These are phyloP conservation scores for Bromus sterilis DNA, from an alignment of 176 grass and related monocot genomes.

Conservation along the genomic window DNA sequence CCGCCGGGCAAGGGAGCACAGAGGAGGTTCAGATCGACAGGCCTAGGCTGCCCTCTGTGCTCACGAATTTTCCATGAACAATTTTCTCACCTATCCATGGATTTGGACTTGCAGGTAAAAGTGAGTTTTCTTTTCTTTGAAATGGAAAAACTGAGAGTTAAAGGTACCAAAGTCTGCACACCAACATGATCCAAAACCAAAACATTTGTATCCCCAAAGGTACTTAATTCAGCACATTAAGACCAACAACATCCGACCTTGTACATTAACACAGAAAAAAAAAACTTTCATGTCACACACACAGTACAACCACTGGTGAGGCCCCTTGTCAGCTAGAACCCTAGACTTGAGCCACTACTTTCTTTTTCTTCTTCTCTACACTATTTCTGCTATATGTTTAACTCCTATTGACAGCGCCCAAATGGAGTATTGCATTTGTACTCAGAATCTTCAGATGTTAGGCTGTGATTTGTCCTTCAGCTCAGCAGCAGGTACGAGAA, in stretches of 20 bases:
- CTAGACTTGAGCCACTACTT: neutral
- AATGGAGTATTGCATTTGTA: neutral
- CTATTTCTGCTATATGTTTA: conserved; percentile 19
- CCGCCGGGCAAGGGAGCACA: too few relatives aligned
- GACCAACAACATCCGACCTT: neutral
- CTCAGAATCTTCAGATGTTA: neutral
- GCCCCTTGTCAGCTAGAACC: conserved; percentile 1
- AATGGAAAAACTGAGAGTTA: neutral
- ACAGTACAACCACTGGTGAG: neutral
- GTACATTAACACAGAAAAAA: neutral
- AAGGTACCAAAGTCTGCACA: neutral
- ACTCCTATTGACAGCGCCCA: conserved; percentile 6
- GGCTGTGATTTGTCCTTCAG: conserved; percentile 48
- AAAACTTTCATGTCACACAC: neutral
- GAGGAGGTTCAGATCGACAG: too few relatives aligned
- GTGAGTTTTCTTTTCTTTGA: neutral
- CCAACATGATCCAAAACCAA: neutral
- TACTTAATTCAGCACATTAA: neutral
- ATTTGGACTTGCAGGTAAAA: neutral
- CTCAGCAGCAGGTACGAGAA: conserved; percentile 61
- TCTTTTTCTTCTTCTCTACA: conserved; percentile 11
- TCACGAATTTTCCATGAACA: too few relatives aligned
- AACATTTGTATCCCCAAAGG: neutral
- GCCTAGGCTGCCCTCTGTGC: too few relatives aligned
- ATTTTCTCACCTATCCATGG: too few relatives aligned